Conservation (phyloP, 306 rosid genomes). For the Trichosanthes truncata region DNA sequence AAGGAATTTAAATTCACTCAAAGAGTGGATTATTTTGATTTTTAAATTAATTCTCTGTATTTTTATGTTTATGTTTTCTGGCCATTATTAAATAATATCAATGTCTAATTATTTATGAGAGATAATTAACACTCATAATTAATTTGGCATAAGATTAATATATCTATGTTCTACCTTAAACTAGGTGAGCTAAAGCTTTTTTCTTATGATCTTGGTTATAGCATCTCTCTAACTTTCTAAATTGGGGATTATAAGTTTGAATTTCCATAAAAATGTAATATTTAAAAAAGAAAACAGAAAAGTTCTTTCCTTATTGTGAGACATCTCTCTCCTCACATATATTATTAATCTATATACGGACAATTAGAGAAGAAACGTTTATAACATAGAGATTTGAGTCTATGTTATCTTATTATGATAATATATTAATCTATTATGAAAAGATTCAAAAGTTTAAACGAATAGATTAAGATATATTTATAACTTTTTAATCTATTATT, state of each 20-base stretch:
- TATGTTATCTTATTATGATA: not conserved
- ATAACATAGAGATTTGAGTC: too few relatives aligned
- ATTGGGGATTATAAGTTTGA: too few relatives aligned
- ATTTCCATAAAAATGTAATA: not conserved
- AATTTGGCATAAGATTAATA: not conserved
- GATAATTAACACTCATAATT: constrained; percentile 1
- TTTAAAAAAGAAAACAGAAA: not conserved
- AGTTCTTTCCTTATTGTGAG: not conserved
- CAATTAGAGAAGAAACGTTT: too few relatives aligned
- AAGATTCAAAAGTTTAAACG: too few relatives aligned
- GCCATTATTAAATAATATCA: not conserved
- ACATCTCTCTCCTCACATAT: not conserved
- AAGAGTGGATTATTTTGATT: not conserved
- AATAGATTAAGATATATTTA: too few relatives aligned
- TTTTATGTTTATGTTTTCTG: not conserved
- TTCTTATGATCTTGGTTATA: too few relatives aligned
- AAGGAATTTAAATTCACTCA: constrained; percentile 1
- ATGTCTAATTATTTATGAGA: constrained; percentile 41
- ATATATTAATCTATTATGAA: too few relatives aligned
- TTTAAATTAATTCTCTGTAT: not conserved
- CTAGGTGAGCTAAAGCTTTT: too few relatives aligned
- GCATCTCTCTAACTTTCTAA: too few relatives aligned
- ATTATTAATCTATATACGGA: too few relatives aligned
- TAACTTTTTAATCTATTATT: too few relatives aligned
- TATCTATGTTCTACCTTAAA: too few relatives aligned